phyloP scores from a whole-genome alignment of 306 rosid genomes.

The Acacia acuminata region DNA sequence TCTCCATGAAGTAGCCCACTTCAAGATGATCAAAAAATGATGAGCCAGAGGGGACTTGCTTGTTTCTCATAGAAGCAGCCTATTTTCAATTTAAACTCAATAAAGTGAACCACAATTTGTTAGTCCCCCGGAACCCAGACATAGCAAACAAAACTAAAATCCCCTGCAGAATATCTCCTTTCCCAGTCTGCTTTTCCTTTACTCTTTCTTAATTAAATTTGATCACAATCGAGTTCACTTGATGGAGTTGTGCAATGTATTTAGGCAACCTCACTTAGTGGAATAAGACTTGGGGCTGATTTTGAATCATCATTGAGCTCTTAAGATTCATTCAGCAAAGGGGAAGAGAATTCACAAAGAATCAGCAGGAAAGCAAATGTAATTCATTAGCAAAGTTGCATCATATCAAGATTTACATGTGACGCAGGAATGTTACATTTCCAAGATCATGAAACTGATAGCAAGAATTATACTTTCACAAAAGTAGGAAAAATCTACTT shows the following conservation, averaged over 20 bases:
- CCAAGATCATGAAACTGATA: background rate
- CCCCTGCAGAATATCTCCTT: background rate
- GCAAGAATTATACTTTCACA: background rate
- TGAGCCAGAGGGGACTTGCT: background rate
- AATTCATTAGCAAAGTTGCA: conserved; percentile 21
- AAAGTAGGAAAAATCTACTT: conserved; percentile 32
- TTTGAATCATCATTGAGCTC: background rate
- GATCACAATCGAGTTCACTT: background rate
- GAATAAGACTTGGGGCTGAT: background rate
- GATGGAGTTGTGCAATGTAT: background rate
- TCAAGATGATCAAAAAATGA: background rate
- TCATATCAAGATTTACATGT: background rate
- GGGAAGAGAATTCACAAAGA: conserved; percentile 15
- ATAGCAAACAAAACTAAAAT: conserved; percentile 2
- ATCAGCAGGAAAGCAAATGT: background rate
- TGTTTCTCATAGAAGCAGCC: background rate
- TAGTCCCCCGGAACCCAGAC: background rate
- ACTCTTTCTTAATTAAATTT: background rate
- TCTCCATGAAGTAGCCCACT: background rate
- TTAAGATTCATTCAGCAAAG: conserved; percentile 11
- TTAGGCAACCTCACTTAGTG: background rate
- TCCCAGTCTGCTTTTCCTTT: background rate
- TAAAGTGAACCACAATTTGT: background rate
- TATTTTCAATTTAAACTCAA: conserved; percentile 6
- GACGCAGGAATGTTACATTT: conserved; percentile 13